A percentile compares a stretch with the other conserved stretches of the same genome.
These are phyloP conservation scores for Annulohypoxylon maeteangense DNA, from an alignment of 495 filamentous ascomycete species.

Conservation along the genomic window DNA sequence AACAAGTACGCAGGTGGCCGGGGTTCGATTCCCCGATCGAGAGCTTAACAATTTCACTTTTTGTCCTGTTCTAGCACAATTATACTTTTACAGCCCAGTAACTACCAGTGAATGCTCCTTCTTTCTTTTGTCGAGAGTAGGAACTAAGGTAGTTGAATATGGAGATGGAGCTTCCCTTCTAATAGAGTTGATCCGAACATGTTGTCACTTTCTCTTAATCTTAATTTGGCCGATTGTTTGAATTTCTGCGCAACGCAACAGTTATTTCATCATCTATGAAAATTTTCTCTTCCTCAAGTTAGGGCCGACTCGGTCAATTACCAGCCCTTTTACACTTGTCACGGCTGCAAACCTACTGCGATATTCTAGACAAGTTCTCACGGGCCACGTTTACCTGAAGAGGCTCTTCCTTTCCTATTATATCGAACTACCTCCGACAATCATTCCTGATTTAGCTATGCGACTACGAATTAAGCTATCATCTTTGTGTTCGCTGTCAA, in stretches of 20 bases:
- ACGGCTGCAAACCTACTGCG: neutral
- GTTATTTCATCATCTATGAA: neutral
- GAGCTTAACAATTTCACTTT: slow-evolving; percentile 37
- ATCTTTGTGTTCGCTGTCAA: slow-evolving; percentile 1
- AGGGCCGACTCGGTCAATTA: neutral
- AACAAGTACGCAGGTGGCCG: slow-evolving; percentile 50
- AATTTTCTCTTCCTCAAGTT: neutral
- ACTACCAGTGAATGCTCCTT: neutral
- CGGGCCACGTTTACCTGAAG: neutral
- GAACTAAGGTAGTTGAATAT: too few species aligned
- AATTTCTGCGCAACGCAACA: neutral
- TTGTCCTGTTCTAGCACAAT: slow-evolving; percentile 8
- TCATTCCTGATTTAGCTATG: neutral
- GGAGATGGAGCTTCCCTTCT: neutral
- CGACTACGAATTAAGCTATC: neutral
- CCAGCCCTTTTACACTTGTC: neutral
- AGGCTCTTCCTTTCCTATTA: neutral
- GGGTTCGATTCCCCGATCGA: slow-evolving; percentile 58
- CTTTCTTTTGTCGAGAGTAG: neutral
- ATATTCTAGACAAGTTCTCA: neutral
- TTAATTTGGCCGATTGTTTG: neutral
- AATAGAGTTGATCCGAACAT: neutral
- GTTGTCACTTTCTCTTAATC: neutral
- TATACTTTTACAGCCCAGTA: neutral
- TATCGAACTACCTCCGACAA: neutral